Base-by-base conservation (phyloP, 306 rosid species). In the Lathyrus tuberosus region DNA sequence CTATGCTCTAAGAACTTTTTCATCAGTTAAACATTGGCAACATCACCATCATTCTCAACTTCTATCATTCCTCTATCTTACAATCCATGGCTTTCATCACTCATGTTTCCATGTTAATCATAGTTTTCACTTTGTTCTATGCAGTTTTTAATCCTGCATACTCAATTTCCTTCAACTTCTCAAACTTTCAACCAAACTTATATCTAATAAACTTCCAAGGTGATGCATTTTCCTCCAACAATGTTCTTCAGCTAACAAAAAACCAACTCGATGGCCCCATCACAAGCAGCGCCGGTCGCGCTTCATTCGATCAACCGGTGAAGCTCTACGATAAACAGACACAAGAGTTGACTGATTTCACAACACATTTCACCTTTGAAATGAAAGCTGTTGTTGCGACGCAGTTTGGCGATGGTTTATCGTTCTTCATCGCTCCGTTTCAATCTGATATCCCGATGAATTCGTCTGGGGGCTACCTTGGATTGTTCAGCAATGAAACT, bases 361-460 rank as follows among this genome's bases (percentile, higher is more conserved):
- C 82, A n/a, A 90, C 98, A 7, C 96, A 88, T 18, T 86, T 92
- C 76, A 58, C 95, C 15, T 92, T 92, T 28, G 5, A 63, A 10
- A 83, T 89, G 67, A 72, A 5, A 20, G 70, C 89, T 2, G 61
- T 80, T 10, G 0, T 73, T 38, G 0, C 2, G 0, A 0, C 67
- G 10, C 0, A 0, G 1, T 30, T 35, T 18, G 96, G 97, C 0
- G 91, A 91, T 28, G 97, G 94, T 3, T 44, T 91, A 28, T 54
- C 96, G 31, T 89, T 91, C 78, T 87, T 85, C 79, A 60, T 91
- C 3, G 81, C 86, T 0, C 96, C 96, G 2, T 81, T 84, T 69
- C 67, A 78, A 9, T 81, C 94, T 0, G 30, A 11, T 0, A 71
- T 91, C n/a, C 97, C 97, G 0, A 8, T 24, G 1, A 67, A 78